Conservation (phyloP, 2,329 filamentous ascomycete genomes). For the Fusarium albosuccineum region DNA sequence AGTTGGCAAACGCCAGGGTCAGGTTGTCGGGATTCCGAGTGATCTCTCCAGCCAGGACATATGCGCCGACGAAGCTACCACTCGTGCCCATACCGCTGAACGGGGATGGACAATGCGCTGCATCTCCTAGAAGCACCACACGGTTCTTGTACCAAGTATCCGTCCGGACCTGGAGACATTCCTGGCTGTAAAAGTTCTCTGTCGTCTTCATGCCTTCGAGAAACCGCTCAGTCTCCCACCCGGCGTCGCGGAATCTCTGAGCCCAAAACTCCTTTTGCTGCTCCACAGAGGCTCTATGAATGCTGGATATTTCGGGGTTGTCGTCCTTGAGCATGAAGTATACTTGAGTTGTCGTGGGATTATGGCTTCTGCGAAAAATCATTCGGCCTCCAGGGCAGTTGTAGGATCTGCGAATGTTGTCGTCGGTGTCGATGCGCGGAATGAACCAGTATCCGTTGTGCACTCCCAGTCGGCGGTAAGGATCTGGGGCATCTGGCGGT, state of each 20-base stretch:
- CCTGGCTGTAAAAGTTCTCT: constrained; percentile 34
- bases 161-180: constrained; percentile 26
- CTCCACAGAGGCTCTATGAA: constrained; percentile 16
- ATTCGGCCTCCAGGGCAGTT: constrained; percentile 19
- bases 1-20: constrained; percentile 23
- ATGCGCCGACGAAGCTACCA: constrained; percentile 26
- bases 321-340: constrained; percentile 32
- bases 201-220: constrained; percentile 28
- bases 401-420: constrained; percentile 29
- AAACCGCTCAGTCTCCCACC: constrained; percentile 28
- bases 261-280: constrained; percentile 36
- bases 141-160: constrained; percentile 23
- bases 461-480: constrained; percentile 37
- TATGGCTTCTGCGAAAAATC: constrained; percentile 35
- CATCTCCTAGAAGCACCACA: constrained; percentile 22
- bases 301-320: constrained; percentile 8
- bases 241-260: constrained; percentile 13
- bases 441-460: constrained; percentile 39
- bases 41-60: constrained; percentile 33
- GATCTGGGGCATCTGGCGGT: constrained; percentile 1
- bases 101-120: constrained; percentile 28
- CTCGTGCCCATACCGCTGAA: constrained; percentile 37
- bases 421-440: constrained; percentile 21
- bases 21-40: constrained; percentile 18
- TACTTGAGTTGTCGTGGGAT: constrained; percentile 30